Conservation (phyloP, 2,329 filamentous ascomycete species). For the Diplodia sapinea region DNA sequence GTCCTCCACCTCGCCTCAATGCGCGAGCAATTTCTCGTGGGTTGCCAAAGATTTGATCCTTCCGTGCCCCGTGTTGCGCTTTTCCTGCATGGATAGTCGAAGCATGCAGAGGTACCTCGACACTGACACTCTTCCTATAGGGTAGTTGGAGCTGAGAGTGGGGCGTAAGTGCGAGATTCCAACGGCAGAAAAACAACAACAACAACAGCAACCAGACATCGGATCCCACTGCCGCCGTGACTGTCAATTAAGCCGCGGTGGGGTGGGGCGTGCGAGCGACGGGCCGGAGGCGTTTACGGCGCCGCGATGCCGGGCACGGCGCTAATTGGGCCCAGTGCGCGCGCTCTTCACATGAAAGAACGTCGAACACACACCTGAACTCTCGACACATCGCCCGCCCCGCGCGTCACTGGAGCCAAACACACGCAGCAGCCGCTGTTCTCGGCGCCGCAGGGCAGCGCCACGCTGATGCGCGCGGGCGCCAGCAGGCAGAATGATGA, state of each 20-base stretch:
- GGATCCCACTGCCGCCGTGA: too few species aligned
- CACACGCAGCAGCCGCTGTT: slow-evolving; percentile 8
- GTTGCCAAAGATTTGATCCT: too few species aligned
- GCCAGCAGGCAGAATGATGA: not conserved
- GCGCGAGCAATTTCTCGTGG: not conserved
- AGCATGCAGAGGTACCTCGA: too few species aligned
- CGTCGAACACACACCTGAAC: not conserved
- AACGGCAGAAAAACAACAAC: too few species aligned
- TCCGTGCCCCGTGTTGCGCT: too few species aligned
- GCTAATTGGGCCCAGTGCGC: not conserved
- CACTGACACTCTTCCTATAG: too few species aligned
- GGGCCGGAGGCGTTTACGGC: not conserved
- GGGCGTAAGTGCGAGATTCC: too few species aligned
- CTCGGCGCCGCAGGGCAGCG: not conserved
- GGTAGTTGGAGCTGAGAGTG: too few species aligned
- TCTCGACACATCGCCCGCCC: not conserved
- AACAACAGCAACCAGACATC: too few species aligned
- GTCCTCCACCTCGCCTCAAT: not conserved
- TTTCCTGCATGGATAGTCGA: too few species aligned
- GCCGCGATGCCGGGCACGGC: slow-evolving; percentile 6
- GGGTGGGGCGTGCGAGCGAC: not conserved
- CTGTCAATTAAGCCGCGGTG: too few species aligned
- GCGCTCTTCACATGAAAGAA: slow-evolving; percentile 5
- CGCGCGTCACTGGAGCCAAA: slow-evolving; percentile 4
- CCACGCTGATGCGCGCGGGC: not conserved